Conservation (phyloP, 176 grass and related monocot genomes). For the Oryza brachyantha region DNA sequence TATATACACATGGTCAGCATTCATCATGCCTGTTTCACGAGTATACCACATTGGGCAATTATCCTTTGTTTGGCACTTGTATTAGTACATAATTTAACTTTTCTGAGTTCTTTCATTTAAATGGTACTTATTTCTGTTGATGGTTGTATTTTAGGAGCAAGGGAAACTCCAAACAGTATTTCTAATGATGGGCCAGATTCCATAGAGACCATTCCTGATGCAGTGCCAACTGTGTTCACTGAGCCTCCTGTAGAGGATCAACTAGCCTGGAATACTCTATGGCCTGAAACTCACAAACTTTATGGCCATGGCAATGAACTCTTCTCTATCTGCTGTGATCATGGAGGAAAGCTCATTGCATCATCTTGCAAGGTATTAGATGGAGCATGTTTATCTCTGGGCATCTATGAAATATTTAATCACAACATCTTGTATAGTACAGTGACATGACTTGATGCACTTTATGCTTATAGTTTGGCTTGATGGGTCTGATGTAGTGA, state of each 20-base stretch:
- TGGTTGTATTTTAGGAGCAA: conserved; percentile 48
- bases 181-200: conserved; percentile 65
- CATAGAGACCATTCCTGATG: conserved; percentile 89
- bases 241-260: conserved; percentile 91
- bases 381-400: background rate
- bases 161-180: conserved; percentile 37
- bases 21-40: background rate
- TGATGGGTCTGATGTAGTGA: background rate
- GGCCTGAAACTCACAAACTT: conserved; percentile 97
- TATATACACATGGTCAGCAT: conserved; percentile 81
- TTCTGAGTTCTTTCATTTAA: conserved; percentile 19
- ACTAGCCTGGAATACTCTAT: conserved; percentile 88
- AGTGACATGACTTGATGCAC: conserved; percentile 2
- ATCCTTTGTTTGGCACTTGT: conserved; percentile 13
- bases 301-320: conserved; percentile 97
- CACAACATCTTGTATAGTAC: background rate
- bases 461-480: background rate
- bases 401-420: background rate
- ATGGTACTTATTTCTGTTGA: conserved; percentile 28
- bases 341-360: conserved; percentile 74
- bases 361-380: conserved; percentile 93
- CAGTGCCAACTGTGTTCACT: conserved; percentile 80
- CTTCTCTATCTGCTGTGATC: conserved; percentile 78
- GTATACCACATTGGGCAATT: conserved; percentile 8
- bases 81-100: background rate